These are phyloP conservation scores for Macrolepiota fuliginosa DNA, from an alignment of 768 basidiomycete genomes.

Conservation along the genomic window DNA sequence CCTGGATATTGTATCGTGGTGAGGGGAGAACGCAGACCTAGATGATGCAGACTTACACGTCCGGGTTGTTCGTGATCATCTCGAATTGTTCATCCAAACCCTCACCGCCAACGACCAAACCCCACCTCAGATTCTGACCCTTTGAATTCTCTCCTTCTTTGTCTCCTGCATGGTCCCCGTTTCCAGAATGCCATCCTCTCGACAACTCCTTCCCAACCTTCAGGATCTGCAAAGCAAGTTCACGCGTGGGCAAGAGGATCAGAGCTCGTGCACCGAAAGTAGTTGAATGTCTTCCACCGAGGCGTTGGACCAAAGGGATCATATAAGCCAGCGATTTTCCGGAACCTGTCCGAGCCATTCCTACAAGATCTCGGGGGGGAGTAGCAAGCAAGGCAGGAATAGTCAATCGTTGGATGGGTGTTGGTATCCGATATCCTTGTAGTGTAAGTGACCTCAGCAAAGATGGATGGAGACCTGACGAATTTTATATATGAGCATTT, in stretches of 20 bases:
- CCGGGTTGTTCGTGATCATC: constrained; percentile 91
- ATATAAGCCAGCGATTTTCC: constrained; percentile 97
- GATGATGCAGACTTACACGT: constrained; percentile 64
- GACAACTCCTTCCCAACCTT: constrained; percentile 95
- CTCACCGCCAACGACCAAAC: constrained; percentile 94
- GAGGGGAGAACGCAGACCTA: constrained; percentile 13
- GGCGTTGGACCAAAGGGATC: constrained; percentile 84
- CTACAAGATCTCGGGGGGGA: constrained; percentile 91
- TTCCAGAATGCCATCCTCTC: constrained; percentile 67
- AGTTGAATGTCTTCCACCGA: constrained; percentile 77
- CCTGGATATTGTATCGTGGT: constrained; percentile 35
- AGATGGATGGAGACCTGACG: constrained; percentile 76
- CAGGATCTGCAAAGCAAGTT: constrained; percentile 90
- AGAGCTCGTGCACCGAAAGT: constrained; percentile 84
- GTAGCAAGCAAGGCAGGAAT: constrained; percentile 82
- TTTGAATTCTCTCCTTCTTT: constrained; percentile 55
- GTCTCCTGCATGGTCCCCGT: constrained; percentile 74
- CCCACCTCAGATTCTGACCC: constrained; percentile 77
- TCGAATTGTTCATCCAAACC: constrained; percentile 95
- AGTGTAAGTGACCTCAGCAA: constrained; percentile 82
- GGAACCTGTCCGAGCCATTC: constrained; percentile 98
- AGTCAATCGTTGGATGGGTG: constrained; percentile 90
- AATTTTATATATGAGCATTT: not conserved
- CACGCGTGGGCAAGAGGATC: constrained; percentile 88
- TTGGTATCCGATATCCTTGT: constrained; percentile 94